Evolutionary conservation across 306 rosid genomes (phyloP), one percentile per base, ranked within the genome.

Genomic region (Alnus glutinosa): DNA sequence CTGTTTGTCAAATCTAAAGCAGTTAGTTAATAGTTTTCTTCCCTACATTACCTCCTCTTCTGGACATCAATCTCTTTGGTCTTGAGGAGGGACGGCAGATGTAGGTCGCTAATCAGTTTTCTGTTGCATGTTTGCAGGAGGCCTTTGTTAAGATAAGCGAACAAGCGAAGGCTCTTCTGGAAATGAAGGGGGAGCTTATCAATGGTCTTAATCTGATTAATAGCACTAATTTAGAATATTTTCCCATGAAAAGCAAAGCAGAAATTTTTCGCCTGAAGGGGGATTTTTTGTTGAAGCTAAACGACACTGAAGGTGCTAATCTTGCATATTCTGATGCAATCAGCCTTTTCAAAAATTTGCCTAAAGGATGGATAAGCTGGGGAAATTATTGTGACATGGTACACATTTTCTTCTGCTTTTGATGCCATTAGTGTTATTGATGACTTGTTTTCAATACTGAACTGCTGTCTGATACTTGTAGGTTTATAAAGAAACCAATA

Each of bases 361-460:
- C 99, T 11, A 96, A 93, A 87, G 99, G 99, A 77, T 96, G 99
- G 99, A 96, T 93, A 88, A 91, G 99, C 88, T 96, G 99, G 99
- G 99, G 99, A 85, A 88, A 88, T 85, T 96, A 96, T 81, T 96
- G 99, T 79, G 99, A 96, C 85, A 79, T 88, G 98, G 99, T 96
- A 91, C 73, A 70, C 50, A 19, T 78, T 82, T 30, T 49, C 61
- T 28, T 70, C 30, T 79, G 67, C 75, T 79, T 80, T 76, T 54
- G 49, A 5, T 73, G 59, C 62, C 68, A 10, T 82, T 83, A 23
- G 50, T 59, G 62, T 82, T 74, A 62, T 74, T 73, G 54, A 62
- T 73, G 50, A 61, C 77, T 83, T 80, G 34, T 52, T 75, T 55
- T 80, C 47, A 42, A 18, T 81, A 55, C 79, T 83, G 50, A 80